Evolutionary conservation across 495 filamentous ascomycete genomes (phyloP), one percentile per base, ranked within the genome.

Genomic region (Jackrogersella minutella): DNA sequence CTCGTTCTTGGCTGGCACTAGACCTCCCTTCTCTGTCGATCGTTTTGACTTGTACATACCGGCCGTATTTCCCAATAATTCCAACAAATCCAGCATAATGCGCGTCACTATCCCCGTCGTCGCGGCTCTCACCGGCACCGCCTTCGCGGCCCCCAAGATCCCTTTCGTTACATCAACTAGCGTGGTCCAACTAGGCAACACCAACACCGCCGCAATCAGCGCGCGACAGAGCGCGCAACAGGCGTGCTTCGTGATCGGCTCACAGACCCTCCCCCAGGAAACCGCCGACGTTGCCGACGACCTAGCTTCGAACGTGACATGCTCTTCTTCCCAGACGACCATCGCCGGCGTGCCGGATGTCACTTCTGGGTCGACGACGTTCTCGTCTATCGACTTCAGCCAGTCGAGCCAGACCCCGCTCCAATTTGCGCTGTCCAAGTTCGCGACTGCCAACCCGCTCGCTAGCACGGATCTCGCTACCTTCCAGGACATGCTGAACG

Each of bases 231-330:
- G 50, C 54, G 14, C 33, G 2, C 5, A 10, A 0, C 14, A 68
- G 8, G 77, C 78, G 19, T 84, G 81, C 74, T 84, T 82, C 74
- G 47, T 84, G 5, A 64, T 84, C 60, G 81, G 81, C 26, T 71
- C 51, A 52, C 40, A 62, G n/a, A 67, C 71, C 6, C 75, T 82
- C 1, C 79, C 80, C 5, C 28, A 63, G 1, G 77, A 79, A 46
- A 66, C 70, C 17, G 62, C 70, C 34, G 70, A 73, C 65, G 41
- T 66, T 11, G 80, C 74, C 22, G 68, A 51, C 13, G 26, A 19
- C 31, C 62, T 82, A 13, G 71, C 75, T 22, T 54, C 40, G 10
- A 67, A 60, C 51, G 71, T 84, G 33, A 80, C 75, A 13, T 84
- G 80, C 75, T 58, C 73, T 73, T 53, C 53, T 9, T 47, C 64